Conservation (phyloP, 176 grass and related monocot genomes). For the Lolium multiflorum region DNA sequence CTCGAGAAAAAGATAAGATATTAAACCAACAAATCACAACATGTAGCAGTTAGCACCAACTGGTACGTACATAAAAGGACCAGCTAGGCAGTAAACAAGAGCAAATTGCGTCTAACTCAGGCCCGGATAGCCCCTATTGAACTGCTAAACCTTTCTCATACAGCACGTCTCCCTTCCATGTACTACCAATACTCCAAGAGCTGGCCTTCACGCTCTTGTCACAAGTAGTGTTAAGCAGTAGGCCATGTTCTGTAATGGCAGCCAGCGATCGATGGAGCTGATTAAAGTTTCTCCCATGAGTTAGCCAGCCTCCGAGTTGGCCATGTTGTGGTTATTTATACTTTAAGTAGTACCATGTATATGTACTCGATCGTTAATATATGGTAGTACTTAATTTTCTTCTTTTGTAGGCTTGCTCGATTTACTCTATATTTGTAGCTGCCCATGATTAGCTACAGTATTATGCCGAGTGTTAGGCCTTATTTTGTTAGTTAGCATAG, state of each 20-base stretch:
- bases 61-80: constrained; percentile 12
- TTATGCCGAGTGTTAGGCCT: neutral
- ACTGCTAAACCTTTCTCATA: neutral
- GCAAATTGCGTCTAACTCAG: constrained; percentile 14
- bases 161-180: neutral
- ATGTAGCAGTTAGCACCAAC: too few species aligned
- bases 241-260: constrained; percentile 29
- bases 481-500: neutral
- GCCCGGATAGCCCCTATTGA: neutral
- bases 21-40: neutral
- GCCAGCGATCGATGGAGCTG: neutral
- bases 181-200: constrained; percentile 20
- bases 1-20: neutral
- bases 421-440: neutral
- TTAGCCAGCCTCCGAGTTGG: too few species aligned
- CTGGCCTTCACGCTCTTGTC: neutral
- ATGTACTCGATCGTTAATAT: too few species aligned
- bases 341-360: too few species aligned
- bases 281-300: too few species aligned
- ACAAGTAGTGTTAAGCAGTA: neutral
- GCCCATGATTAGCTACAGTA: constrained; percentile 35
- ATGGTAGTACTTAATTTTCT: neutral
- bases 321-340: too few species aligned
- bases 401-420: constrained; percentile 2
- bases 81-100: constrained; percentile 37